Base-by-base conservation (phyloP, 2,329 filamentous ascomycete species). In the Cryoendolithus antarcticus region DNA sequence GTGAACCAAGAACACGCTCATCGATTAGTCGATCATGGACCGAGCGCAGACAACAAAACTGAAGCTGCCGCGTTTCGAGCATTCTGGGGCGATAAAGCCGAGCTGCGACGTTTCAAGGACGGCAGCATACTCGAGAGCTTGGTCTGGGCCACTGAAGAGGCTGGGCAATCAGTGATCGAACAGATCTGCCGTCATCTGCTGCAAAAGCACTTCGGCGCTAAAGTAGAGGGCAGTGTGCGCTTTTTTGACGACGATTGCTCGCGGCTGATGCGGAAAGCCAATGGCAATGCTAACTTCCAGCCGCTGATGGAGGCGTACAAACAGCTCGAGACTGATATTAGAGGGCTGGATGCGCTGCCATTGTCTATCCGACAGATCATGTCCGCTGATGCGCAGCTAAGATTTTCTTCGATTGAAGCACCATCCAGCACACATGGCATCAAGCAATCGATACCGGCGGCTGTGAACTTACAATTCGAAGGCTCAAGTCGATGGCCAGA, bases 31-130 rank as follows among this genome's bases (percentile, higher is more conserved):
- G 91, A 98, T 48, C 83, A 86, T 57, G 91, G 91, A 0, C 91
- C 91, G 4, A 66, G 80, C 1, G 84, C 86, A 2, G 88, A 96
- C 55, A 75, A 91, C 44, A 86, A 89, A 60, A 78, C 82, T 47
- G 84, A 86, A 46, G 82, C 86, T 15, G 77, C 78, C 7, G 72
- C 71, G 27, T 98, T 95, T 59, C 82, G 85, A 29, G 75, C 80
- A 28, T 96, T 98, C 57, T 98, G 93, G 91, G 91, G 89, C 5
- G 81, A 89, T 7, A 93, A 91, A 58, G 76, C 91, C 1, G 91
- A 98, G 59, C 70, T 98, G 34, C 77, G 91, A 47, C 82, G 91
- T 12, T 98, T 98, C 68, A 93, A 88, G 52, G 86, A 96, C 53
- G 91, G 91, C 13, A 89, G 81, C 51, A 95, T 98, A 48, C 71